Base-by-base conservation (phyloP, 2,329 filamentous ascomycete genomes). In the Clonostachys rhizophaga region DNA sequence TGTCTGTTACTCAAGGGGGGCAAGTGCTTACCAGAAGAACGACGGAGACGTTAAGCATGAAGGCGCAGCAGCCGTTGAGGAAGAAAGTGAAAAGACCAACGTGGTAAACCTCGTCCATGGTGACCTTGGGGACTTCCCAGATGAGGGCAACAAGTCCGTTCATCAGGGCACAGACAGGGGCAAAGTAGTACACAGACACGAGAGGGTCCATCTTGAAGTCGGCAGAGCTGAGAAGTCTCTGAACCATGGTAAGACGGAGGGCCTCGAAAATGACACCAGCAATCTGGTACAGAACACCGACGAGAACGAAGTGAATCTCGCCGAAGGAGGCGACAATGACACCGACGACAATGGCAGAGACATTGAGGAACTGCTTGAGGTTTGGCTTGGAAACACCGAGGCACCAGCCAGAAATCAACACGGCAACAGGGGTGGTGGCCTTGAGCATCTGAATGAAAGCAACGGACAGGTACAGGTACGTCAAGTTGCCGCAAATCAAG, bases 361-460 rank as follows among this genome's bases (percentile, higher is more conserved):
- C 91, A 64, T 99, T 99, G 63, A 89, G 80, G 59, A 99, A 86
- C 43, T 90, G 87, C 74, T 84, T 91, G 56, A 94, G 66, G 72
- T 91, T 95, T 46, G 90, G 88, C 52, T 89, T 83, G 13, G 89
- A 83, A 45, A 96, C 83, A 49, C 91, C 89, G 60, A 97, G 84
- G 46, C 78, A 75, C 92, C 94, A 97, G 55, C 90, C 89, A 39
- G 89, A 87, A 55, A 97, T 71, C 37, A 99, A 83, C 45, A 97
- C 91, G 46, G 91, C 91, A 50, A 97, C 91, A 14, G 94, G 94
- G 34, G 89, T 97, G 40, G 91, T 96, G 55, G 94, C 94, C 87
- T 97, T 97, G 68, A 97, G 84, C 92, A 97, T 97, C 78, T 97
- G 92, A 62, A 97, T 97, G 69, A 97, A 97, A 50, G 92, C 88